Base-by-base conservation (phyloP, 1,284 basidiomycete genomes). In the Cryptococcus jaspeensis region DNA sequence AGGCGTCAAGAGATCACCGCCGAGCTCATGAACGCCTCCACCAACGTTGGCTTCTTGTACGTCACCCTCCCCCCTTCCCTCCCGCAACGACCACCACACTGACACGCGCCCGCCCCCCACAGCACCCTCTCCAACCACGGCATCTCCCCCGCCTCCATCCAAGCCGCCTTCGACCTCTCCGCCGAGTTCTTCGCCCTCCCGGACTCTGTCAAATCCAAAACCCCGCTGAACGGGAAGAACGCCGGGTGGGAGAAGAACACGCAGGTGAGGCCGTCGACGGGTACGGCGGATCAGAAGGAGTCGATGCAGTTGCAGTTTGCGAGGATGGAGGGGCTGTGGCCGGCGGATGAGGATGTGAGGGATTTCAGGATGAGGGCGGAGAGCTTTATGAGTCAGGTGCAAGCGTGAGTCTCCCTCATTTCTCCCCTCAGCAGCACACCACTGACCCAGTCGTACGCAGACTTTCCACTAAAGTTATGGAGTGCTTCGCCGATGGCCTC, bases 311-410 rank as follows among this genome's bases (percentile, higher is more conserved):
- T 67, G 20, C 68, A 69, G 48, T 70, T 70, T 49, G 60, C 66
- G 6, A 55, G 68, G 12, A 70, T 70, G 68, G 68, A 70, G 20
- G 68, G 68, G 1, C 55, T 70, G 13, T 70, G 68, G 68, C 68
- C 68, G 5, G 8, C 48, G 3, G 61, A 68, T 20, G 58, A 62
- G 28, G 62, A 68, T 47, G 25, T 64, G 7, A 37, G 41, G 12
- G 65, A 48, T 2, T 70, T 68, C 54, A 39, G 55, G 35, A 25
- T 25, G 3, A 23, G 43, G 18, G 61, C 63, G 18, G 65, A 67
- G 50, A 50, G 38, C 39, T 69, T 70, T 52, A 70, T 70, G 68
- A 38, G 52, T 8, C 59, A 65, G 42, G 55, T 70, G 3, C 60
- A 65, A 51, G 55, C 53, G 66, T 69, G 46, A 53, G 64, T 61